These are phyloP conservation scores for Ophiostoma perfectum DNA, from an alignment of 2,329 filamentous ascomycete species.

Conservation along the genomic window DNA sequence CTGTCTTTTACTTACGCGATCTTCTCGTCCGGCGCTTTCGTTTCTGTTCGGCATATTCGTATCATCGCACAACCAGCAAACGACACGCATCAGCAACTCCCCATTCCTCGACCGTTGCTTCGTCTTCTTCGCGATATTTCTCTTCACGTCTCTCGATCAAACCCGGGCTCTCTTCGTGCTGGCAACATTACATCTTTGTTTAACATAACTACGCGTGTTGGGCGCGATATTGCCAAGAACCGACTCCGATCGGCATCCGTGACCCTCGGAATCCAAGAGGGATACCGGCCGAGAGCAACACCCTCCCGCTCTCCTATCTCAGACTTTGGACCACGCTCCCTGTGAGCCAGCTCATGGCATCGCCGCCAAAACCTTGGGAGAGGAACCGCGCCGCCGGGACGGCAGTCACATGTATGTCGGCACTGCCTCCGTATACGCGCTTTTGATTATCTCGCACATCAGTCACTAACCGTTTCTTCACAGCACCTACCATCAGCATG, in stretches of 20 bases:
- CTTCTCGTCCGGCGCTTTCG: neutral
- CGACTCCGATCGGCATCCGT: neutral
- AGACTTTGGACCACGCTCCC: constrained; percentile 3
- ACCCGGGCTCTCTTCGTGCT: neutral
- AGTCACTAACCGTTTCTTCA: neutral
- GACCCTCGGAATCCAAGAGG: neutral
- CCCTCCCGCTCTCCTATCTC: neutral
- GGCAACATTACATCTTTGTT: neutral
- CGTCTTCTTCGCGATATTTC: neutral
- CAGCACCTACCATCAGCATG: constrained; percentile 32
- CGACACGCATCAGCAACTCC: neutral
- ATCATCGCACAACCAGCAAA: neutral
- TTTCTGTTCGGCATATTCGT: no score
- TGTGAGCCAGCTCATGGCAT: constrained; percentile 50
- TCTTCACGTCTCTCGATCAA: neutral
- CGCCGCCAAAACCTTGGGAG: constrained; percentile 98
- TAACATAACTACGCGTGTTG: neutral
- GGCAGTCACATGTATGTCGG: constrained; percentile 27
- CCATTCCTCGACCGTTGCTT: no score
- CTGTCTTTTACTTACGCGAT: neutral
- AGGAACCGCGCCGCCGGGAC: constrained; percentile 56
- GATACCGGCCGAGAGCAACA: neutral
- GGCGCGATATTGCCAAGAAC: neutral
- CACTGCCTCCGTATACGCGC: neutral
- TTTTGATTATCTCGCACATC: neutral